A percentile compares a stretch with the other conserved stretches of the same genome.
phyloP scores from a whole-genome alignment of 192 early-diverging fungal species.

The Polychytrium aggregatum region DNA sequence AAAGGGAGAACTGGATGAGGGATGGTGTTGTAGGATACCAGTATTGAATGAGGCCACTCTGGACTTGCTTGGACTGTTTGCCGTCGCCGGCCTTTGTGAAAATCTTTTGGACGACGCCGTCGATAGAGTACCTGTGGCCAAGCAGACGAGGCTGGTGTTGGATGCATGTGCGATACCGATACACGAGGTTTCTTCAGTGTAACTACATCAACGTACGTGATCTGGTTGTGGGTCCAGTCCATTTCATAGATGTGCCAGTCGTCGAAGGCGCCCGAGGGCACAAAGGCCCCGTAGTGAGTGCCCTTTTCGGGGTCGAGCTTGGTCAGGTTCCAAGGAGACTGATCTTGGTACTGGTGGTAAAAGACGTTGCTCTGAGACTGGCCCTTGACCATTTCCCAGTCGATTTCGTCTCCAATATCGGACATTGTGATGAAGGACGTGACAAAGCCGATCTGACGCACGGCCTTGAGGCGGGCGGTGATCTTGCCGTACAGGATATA shows the following conservation, averaged over 20 bases:
- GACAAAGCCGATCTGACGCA: conserved; percentile 10
- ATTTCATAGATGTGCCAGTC: conserved; percentile 13
- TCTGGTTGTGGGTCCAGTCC: conserved; percentile 13
- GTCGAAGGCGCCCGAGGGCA: conserved; percentile 1
- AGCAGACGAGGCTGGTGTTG: conserved; percentile 2
- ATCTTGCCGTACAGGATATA: conserved; percentile 23
- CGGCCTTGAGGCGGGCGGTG: conserved; percentile 9
- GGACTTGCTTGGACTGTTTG: background rate
- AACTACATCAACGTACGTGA: background rate
- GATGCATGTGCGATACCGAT: too few relatives aligned
- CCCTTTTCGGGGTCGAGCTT: too few relatives aligned
- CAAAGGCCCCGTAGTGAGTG: too few relatives aligned
- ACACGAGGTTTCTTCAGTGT: too few relatives aligned
- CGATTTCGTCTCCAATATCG: conserved; percentile 31
- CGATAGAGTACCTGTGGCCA: conserved; percentile 12
- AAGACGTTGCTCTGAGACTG: conserved; percentile 24
- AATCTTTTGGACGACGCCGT: conserved; percentile 13
- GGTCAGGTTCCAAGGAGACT: too few relatives aligned
- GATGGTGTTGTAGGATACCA: conserved; percentile 24
- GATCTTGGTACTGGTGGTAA: too few relatives aligned
- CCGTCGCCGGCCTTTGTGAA: background rate
- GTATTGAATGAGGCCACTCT: conserved; percentile 7
- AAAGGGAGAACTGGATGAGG: conserved; percentile 21
- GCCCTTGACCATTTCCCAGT: conserved; percentile 26
- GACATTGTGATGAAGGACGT: conserved; percentile 29